These are phyloP conservation scores for Viola odorata DNA, from an alignment of 345 rosid genomes.

Conservation along the genomic window DNA sequence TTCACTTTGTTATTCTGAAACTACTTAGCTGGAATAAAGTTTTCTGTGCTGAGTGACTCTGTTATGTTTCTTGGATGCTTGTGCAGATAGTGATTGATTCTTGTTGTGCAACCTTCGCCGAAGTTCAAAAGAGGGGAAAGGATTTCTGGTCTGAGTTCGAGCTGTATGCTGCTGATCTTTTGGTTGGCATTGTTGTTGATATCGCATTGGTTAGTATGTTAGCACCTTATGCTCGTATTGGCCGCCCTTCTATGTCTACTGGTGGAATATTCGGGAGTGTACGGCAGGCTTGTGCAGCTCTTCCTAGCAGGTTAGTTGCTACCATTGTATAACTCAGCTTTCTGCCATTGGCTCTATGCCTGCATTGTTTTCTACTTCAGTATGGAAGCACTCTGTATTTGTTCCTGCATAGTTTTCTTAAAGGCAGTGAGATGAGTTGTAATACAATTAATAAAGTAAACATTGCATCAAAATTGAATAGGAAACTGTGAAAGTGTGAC, in stretches of 20 bases:
- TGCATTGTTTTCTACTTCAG: too few species aligned
- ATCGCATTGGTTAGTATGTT: constrained; percentile 89
- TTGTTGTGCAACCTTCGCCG: constrained; percentile 91
- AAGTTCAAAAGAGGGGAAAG: constrained; percentile 84
- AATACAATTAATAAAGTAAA: too few species aligned
- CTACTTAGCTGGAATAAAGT: too few species aligned
- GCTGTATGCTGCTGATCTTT: constrained; percentile 82
- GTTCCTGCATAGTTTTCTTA: too few species aligned
- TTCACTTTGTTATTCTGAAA: not conserved
- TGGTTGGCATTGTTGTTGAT: constrained; percentile 80
- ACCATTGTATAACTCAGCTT: too few species aligned
- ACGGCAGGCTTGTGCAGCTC: constrained; percentile 72
- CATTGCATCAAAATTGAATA: too few species aligned
- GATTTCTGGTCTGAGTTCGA: constrained; percentile 95
- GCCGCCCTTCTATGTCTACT: constrained; percentile 52
- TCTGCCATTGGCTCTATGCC: too few species aligned
- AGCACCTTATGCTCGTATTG: constrained; percentile 87
- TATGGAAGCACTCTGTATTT: too few species aligned
- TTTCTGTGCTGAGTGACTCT: not conserved
- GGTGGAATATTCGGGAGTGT: constrained; percentile 68
- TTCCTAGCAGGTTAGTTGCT: constrained; percentile 72
- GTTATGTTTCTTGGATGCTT: not conserved
- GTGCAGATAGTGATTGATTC: constrained; percentile 84
- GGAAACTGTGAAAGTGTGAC: too few species aligned
- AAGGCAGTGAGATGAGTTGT: too few species aligned